These are phyloP conservation scores for Fusarium siculi DNA, from an alignment of 2,329 filamentous ascomycete genomes.

Conservation along the genomic window DNA sequence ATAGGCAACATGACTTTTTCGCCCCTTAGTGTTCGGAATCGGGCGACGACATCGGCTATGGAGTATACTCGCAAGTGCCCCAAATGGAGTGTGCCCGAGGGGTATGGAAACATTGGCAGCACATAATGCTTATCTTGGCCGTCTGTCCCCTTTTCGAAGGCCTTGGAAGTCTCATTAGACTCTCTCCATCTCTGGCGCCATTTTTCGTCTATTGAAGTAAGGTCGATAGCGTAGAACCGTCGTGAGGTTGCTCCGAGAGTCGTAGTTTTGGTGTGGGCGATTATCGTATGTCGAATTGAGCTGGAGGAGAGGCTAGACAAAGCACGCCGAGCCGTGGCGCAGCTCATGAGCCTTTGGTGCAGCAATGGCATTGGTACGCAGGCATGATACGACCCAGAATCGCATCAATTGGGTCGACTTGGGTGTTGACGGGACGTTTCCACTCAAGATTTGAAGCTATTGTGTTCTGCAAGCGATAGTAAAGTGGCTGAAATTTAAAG, in stretches of 20 bases:
- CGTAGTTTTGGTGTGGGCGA: constrained; percentile 6
- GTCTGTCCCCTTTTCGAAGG: constrained; percentile 27
- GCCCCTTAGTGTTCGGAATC: constrained; percentile 80
- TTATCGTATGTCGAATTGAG: constrained; percentile 24
- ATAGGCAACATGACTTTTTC: constrained; percentile 85
- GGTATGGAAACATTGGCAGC: constrained; percentile 93
- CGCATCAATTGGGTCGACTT: constrained; percentile 17
- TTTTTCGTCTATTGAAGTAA: constrained; percentile 59
- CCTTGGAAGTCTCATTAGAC: not conserved
- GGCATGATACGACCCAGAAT: constrained; percentile 45
- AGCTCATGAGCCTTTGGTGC: constrained; percentile 44
- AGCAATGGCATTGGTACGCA: constrained; percentile 45
- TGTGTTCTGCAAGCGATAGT: not conserved
- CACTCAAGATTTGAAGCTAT: not conserved
- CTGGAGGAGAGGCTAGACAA: constrained; percentile 13
- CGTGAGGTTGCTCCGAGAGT: constrained; percentile 22
- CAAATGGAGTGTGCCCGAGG: constrained; percentile 85
- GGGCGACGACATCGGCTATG: constrained; percentile 85
- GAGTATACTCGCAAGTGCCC: constrained; percentile 91
- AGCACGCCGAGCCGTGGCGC: constrained; percentile 34
- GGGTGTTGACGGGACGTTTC: not conserved
- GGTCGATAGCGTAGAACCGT: constrained; percentile 57
- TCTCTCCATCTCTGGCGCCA: constrained; percentile 62
- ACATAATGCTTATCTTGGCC: constrained; percentile 68
- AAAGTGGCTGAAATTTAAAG: constrained; percentile 24